Percentiles rank a stretch among this genome's conserved stretches.
Evolutionary conservation across 495 filamentous ascomycete species (phyloP).

Genomic region (Staphylotrichum tortipilum): DNA sequence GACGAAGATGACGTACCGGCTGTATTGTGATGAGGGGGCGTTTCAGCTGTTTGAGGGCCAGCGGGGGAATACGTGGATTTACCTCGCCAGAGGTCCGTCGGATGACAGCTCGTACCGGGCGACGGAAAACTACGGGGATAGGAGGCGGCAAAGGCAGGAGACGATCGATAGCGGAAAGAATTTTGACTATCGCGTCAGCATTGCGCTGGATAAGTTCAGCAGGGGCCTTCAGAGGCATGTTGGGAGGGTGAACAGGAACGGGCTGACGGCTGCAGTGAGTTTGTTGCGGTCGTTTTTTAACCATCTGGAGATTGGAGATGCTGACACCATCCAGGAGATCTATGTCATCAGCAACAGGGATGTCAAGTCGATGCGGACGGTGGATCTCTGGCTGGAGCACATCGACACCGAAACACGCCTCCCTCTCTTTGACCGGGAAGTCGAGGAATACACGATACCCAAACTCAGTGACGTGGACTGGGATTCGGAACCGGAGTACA

Average conservation of each 20-base stretch:
- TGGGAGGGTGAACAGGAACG: conserved; percentile 34
- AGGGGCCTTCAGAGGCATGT: conserved; percentile 31
- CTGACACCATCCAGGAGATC: too few relatives aligned
- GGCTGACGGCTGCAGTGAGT: conserved; percentile 34
- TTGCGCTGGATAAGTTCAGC: conserved; percentile 42
- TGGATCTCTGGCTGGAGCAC: conserved; percentile 43
- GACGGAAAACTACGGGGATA: conserved; percentile 23
- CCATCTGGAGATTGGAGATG: too few relatives aligned
- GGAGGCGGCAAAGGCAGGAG: conserved; percentile 26
- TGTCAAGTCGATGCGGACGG: conserved; percentile 31
- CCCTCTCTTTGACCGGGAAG: conserved; percentile 35
- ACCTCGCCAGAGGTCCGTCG: conserved; percentile 25
- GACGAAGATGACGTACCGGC: conserved; percentile 37
- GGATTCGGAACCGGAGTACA: conserved; percentile 18
- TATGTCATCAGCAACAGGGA: conserved; percentile 48
- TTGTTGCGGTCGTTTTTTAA: background rate
- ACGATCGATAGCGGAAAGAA: conserved; percentile 35
- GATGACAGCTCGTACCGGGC: conserved; percentile 33
- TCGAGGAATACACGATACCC: conserved; percentile 33
- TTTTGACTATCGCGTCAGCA: conserved; percentile 34
- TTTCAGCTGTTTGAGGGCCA: conserved; percentile 33
- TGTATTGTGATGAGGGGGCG: conserved; percentile 26
- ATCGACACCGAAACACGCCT: conserved; percentile 38
- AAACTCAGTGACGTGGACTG: conserved; percentile 27
- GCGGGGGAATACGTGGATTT: conserved; percentile 39